Evolutionary conservation across 768 basidiomycete species (phyloP).

Genomic region (Mycena alexandri): DNA sequence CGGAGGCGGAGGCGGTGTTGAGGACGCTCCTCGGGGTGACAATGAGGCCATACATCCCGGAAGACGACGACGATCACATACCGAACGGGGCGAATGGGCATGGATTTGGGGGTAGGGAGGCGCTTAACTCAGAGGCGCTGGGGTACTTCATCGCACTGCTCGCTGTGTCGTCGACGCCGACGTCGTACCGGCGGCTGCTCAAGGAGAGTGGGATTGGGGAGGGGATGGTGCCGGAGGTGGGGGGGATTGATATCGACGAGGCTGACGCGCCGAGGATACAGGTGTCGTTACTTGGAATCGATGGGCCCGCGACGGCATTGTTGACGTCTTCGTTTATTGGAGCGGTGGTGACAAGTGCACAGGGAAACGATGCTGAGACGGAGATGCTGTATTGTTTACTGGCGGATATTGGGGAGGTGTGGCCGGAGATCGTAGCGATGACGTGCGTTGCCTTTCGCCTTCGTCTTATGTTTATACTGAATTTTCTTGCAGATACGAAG

Average conservation of each 20-base stretch:
- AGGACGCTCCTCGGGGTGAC: constrained; percentile 75
- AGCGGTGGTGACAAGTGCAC: constrained; percentile 79
- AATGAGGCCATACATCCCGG: constrained; percentile 54
- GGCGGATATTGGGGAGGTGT: constrained; percentile 73
- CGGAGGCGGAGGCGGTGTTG: constrained; percentile 71
- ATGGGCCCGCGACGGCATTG: constrained; percentile 74
- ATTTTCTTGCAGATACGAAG: constrained; percentile 76
- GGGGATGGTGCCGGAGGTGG: constrained; percentile 51
- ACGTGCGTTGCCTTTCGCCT: constrained; percentile 64
- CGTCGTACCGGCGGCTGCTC: constrained; percentile 70
- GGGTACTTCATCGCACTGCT: constrained; percentile 87
- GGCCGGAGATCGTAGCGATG: constrained; percentile 80
- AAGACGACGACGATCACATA: constrained; percentile 41
- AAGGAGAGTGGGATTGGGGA: constrained; percentile 71
- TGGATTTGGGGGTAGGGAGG: constrained; percentile 51
- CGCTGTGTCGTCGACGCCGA: constrained; percentile 71
- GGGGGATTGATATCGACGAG: constrained; percentile 54
- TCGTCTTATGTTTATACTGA: no score
- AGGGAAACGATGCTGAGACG: constrained; percentile 85
- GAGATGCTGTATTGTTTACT: constrained; percentile 84
- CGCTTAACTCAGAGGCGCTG: constrained; percentile 70
- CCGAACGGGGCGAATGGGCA: constrained; percentile 32
- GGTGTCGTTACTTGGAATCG: constrained; percentile 69
- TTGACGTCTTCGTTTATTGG: constrained; percentile 81
- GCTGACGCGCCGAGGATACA: constrained; percentile 65